These are phyloP conservation scores for Ashbya aceris DNA, from an alignment of 1,139 yeast species.

Conservation along the genomic window DNA sequence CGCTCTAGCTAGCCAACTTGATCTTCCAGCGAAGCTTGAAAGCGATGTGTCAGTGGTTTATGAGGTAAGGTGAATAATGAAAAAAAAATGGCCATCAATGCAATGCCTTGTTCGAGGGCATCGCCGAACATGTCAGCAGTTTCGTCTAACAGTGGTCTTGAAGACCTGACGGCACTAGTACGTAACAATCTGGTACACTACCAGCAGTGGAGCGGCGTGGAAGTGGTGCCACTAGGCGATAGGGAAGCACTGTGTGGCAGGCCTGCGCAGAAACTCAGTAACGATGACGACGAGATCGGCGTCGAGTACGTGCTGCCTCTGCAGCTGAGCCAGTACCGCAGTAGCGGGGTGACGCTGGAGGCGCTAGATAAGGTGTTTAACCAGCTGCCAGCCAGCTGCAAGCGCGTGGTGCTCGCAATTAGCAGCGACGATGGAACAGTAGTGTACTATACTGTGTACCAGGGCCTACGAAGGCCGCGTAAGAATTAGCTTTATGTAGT, in stretches of 20 bases:
- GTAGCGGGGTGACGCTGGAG: conserved; percentile 30
- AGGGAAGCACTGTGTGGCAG: conserved; percentile 22
- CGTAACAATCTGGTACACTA: conserved; percentile 40
- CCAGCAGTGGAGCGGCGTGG: conserved; percentile 45
- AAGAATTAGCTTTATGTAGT: conserved; percentile 22
- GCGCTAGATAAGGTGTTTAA: conserved; percentile 24
- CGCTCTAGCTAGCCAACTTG: not conserved
- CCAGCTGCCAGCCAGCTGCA: conserved; percentile 17
- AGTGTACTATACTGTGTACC: conserved; percentile 55
- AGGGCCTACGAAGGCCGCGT: conserved; percentile 55
- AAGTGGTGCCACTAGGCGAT: conserved; percentile 14
- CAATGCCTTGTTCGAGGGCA: too few relatives aligned
- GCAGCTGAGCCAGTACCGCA: conserved; percentile 18
- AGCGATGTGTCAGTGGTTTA: too few relatives aligned
- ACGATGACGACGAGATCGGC: conserved; percentile 18
- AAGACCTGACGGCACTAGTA: not conserved
- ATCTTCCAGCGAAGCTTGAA: too few relatives aligned
- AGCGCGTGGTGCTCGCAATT: conserved; percentile 44
- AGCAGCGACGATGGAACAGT: conserved; percentile 58
- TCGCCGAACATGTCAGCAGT: too few relatives aligned
- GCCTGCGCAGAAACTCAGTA: conserved; percentile 29
- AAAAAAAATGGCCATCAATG: too few relatives aligned
- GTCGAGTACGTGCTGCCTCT: conserved; percentile 30
- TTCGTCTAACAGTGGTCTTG: too few relatives aligned
- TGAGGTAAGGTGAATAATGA: too few relatives aligned